Conservation (phyloP, 2,329 filamentous ascomycete species). For the Parafenestella ontariensis region DNA sequence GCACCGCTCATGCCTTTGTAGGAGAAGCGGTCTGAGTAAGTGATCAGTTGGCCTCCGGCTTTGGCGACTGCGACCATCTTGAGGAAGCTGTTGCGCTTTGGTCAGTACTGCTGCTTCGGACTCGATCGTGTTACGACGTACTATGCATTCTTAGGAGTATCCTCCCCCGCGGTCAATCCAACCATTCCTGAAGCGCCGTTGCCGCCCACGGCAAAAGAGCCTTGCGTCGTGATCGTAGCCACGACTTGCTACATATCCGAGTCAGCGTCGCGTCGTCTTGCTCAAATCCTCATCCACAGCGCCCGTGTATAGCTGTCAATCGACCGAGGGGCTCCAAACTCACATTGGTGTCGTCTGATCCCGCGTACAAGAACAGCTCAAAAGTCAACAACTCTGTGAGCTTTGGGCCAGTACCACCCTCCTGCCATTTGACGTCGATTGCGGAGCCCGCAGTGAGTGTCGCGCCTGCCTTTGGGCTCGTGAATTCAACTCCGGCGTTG, state of each 20-base stretch:
- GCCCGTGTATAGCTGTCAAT: background rate
- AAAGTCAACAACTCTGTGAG: conserved; percentile 62
- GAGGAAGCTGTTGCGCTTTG: conserved; percentile 32
- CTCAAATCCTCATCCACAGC: background rate
- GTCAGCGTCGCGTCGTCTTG: conserved; percentile 5
- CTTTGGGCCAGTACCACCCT: conserved; percentile 59
- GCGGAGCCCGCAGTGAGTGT: conserved; percentile 58
- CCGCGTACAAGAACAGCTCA: conserved; percentile 66
- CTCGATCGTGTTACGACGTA: conserved; percentile 44
- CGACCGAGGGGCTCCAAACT: conserved; percentile 10
- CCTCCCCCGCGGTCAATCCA: conserved; percentile 28
- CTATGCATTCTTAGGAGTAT: conserved; percentile 62
- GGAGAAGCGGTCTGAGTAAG: conserved; percentile 70
- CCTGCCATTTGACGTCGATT: conserved; percentile 64
- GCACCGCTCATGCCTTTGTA: conserved; percentile 68
- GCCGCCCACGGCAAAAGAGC: conserved; percentile 52
- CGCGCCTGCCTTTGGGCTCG: conserved; percentile 59
- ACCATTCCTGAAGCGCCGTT: conserved; percentile 49
- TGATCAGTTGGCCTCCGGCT: conserved; percentile 63
- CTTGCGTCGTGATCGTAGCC: conserved; percentile 53
- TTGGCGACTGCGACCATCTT: conserved; percentile 62
- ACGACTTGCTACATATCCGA: conserved; percentile 9
- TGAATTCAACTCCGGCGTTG: conserved; percentile 63
- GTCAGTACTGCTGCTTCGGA: conserved; percentile 11
- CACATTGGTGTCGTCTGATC: conserved; percentile 63